Base-by-base conservation (phyloP, 1,284 basidiomycete species). In the Pholiota adiposa region DNA sequence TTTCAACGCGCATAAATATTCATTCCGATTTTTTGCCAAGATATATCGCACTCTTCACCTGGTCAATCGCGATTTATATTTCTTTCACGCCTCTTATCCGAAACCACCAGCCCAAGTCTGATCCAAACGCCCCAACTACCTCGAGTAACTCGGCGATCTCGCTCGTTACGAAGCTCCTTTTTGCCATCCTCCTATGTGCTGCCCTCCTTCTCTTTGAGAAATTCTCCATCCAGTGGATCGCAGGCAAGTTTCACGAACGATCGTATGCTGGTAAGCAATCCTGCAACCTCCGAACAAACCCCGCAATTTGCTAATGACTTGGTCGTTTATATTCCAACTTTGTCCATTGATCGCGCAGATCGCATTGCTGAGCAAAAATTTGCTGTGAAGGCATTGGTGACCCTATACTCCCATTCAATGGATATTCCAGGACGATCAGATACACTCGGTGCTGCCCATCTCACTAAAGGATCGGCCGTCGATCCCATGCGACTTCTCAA, bases 181-280 rank as follows among this genome's bases (percentile, higher is more conserved):
- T 96, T 68, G 92, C 87, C 2, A 70, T 93, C 51, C 84, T 89
- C 71, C 72, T 97, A 53, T 93, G 89, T 69, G 76, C 89, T 0
- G 81, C 84, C 34, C 81, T 96, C 23, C 81, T 96, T 7, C 80
- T 93, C 8, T 87, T 83, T 53, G 94, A 97, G 73, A 98, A 98
- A 73, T 84, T 96, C 63, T 73, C 89, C 14, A 92, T 97, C 58
- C 96, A 97, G 72, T 87, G 88, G 77, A 94, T 96, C 65, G 91
- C 92, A 61, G 79, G 76, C 66, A 91, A 90, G 70, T 97, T 96
- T 81, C 94, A 97, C 75, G 89, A 93, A 69, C 84, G 90, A 64
- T 93, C 92, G 8, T 97, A 95, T 72, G 90, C 91, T 57, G 88
- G 88, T 87, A 11, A 14, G 16, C 16, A 38, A 38, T 38, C 52